Conservation (phyloP, 805 yeast species). For the Nakazawaea anatomiae region DNA sequence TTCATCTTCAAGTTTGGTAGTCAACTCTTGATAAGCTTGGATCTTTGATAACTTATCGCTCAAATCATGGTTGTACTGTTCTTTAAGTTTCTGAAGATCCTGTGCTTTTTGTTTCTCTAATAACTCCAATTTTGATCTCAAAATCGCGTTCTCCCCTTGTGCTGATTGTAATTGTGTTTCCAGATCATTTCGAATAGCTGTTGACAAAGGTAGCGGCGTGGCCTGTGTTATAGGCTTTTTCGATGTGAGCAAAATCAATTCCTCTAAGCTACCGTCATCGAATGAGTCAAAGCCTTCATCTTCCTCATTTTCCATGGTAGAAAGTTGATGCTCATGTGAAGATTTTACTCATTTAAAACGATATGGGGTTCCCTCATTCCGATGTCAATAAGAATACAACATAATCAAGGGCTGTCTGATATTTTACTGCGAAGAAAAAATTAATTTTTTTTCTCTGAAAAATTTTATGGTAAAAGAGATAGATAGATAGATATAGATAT, state of each 20-base stretch:
- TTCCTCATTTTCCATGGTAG: not conserved
- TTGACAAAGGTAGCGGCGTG: conserved; percentile 3
- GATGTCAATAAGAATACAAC: not conserved
- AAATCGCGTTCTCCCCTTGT: conserved; percentile 76
- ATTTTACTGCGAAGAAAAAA: not conserved
- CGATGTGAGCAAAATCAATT: conserved; percentile 41
- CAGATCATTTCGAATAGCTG: conserved; percentile 9
- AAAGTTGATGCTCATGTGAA: no score
- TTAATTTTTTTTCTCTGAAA: not conserved
- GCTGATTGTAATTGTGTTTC: conserved; percentile 40
- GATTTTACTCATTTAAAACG: no score
- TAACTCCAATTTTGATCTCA: conserved; percentile 57
- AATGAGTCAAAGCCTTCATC: conserved; percentile 15
- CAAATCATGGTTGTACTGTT: conserved; percentile 16
- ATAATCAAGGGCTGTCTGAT: not conserved
- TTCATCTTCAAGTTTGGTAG: conserved; percentile 45
- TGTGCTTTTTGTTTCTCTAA: conserved; percentile 29
- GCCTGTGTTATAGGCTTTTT: conserved; percentile 25
- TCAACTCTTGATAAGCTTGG: conserved; percentile 22
- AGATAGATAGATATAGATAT: not conserved
- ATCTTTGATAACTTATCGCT: conserved; percentile 18
- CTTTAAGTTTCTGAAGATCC: conserved; percentile 33
- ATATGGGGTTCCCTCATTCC: no score
- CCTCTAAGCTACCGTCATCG: conserved; percentile 27
- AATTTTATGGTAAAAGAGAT: not conserved